Conservation (phyloP, 2,329 filamentous ascomycete genomes). For the Arthrobotrys conoides region DNA sequence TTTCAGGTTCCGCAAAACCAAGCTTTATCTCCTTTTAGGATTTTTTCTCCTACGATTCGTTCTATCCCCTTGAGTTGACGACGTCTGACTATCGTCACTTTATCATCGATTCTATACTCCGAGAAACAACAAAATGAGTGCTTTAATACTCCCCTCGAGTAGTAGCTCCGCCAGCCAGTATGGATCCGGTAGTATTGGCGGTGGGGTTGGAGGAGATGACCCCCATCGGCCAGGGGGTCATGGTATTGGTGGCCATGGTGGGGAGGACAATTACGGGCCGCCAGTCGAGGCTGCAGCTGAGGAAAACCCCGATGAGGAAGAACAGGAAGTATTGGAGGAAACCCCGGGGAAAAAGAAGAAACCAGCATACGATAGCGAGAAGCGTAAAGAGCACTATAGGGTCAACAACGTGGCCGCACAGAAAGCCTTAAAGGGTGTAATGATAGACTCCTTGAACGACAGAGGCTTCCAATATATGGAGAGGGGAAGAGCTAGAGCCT, state of each 20-base stretch:
- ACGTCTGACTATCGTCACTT: neutral
- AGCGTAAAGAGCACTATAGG: neutral
- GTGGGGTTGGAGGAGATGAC: neutral
- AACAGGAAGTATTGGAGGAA: neutral
- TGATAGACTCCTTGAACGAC: conserved; percentile 7
- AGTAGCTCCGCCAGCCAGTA: neutral
- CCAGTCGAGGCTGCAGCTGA: neutral
- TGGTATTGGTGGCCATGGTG: neutral
- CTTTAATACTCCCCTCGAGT: neutral
- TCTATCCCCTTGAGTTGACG: neutral
- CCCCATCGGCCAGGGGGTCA: neutral
- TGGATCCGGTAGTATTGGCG: neutral
- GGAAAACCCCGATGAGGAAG: neutral
- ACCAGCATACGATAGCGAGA: neutral
- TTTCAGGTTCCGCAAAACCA: conserved; percentile 15
- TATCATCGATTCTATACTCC: too few species aligned
- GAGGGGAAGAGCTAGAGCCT: neutral
- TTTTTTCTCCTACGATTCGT: conserved; percentile 1
- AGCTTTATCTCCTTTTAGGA: conserved; percentile 14
- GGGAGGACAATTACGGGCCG: neutral
- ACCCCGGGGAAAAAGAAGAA: neutral
- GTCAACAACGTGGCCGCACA: neutral
- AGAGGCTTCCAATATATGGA: too few species aligned
- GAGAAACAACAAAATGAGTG: neutral
- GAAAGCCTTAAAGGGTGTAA: neutral